phyloP scores from a whole-genome alignment of 169 alveolate genomes.

The Eimeria necatrix region DNA sequence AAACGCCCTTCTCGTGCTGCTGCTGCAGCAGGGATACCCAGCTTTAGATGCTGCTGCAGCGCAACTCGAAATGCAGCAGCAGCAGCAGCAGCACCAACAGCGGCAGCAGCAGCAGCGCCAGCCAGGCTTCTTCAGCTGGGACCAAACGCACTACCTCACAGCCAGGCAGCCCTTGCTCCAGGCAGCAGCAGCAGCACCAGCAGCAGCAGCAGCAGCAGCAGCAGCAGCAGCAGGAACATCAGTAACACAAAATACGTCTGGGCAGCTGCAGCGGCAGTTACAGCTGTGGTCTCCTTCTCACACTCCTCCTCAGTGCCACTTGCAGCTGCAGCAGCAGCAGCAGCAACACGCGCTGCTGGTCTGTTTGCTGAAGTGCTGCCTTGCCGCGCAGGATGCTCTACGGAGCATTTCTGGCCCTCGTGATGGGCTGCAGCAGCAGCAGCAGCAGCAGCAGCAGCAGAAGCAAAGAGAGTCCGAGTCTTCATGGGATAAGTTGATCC shows the following conservation, averaged over 20 bases:
- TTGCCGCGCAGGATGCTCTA: not conserved
- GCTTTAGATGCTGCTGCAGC: conserved; percentile 58
- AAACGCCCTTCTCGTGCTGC: conserved; percentile 20
- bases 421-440: not conserved
- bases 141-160: conserved; percentile 42
- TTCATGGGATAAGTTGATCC: not conserved
- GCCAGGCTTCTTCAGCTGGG: conserved; percentile 35
- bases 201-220: conserved; percentile 23
- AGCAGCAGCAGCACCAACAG: conserved; percentile 33
- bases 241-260: no score
- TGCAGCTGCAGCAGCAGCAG: conserved; percentile 64
- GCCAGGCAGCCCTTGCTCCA: conserved; percentile 27
- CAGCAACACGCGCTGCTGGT: conserved; percentile 42
- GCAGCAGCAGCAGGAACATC: not conserved
- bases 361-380: conserved; percentile 18
- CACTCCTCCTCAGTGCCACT: conserved; percentile 17
- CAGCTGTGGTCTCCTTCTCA: conserved; percentile 57
- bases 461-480: not conserved
- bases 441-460: conserved; percentile 49
- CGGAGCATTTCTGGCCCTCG: not conserved
- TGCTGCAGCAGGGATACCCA: conserved; percentile 69
- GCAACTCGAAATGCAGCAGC: conserved; percentile 30
- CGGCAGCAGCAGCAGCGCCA: conserved; percentile 49
- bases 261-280: not conserved
- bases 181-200: not conserved